These are phyloP conservation scores for Amniculicola lignicola DNA, from an alignment of 495 filamentous ascomycete genomes.

Conservation along the genomic window DNA sequence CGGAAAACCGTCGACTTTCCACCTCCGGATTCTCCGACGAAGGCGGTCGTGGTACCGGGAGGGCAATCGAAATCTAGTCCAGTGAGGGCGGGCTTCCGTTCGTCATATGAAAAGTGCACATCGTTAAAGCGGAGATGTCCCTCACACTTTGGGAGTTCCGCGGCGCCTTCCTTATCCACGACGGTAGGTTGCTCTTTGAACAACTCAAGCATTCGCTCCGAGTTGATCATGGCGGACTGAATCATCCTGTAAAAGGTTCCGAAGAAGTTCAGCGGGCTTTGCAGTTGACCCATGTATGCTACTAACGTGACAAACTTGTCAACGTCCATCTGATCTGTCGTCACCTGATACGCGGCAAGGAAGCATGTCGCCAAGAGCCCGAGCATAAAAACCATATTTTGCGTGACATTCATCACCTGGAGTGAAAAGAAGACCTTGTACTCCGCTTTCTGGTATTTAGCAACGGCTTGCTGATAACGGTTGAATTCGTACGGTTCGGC, in stretches of 20 bases:
- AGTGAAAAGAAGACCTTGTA: conserved; percentile 84
- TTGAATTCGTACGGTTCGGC: conserved; percentile 91
- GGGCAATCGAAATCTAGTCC: conserved; percentile 76
- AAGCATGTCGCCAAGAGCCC: conserved; percentile 82
- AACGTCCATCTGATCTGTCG: conserved; percentile 63
- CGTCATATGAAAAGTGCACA: conserved; percentile 88
- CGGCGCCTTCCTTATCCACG: conserved; percentile 60
- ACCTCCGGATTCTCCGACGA: conserved; percentile 94
- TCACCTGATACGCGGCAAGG: conserved; percentile 84
- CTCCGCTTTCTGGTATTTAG: conserved; percentile 79
- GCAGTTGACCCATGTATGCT: conserved; percentile 88
- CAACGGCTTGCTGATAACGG: conserved; percentile 75
- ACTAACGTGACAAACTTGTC: conserved; percentile 78
- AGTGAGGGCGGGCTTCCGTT: conserved; percentile 78
- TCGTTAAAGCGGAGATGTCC: conserved; percentile 82
- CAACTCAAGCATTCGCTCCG: conserved; percentile 88
- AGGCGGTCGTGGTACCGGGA: conserved; percentile 89
- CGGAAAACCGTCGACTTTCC: conserved; percentile 98
- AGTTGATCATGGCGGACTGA: conserved; percentile 94
- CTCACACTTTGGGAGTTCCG: conserved; percentile 60
- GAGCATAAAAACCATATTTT: conserved; percentile 90
- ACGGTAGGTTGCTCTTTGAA: conserved; percentile 95
- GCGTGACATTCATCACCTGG: conserved; percentile 88
- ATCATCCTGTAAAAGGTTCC: conserved; percentile 96
- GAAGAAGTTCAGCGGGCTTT: conserved; percentile 94